phyloP scores from a whole-genome alignment of 1,284 basidiomycete species.

The Pseudozyma hubeiensis region DNA sequence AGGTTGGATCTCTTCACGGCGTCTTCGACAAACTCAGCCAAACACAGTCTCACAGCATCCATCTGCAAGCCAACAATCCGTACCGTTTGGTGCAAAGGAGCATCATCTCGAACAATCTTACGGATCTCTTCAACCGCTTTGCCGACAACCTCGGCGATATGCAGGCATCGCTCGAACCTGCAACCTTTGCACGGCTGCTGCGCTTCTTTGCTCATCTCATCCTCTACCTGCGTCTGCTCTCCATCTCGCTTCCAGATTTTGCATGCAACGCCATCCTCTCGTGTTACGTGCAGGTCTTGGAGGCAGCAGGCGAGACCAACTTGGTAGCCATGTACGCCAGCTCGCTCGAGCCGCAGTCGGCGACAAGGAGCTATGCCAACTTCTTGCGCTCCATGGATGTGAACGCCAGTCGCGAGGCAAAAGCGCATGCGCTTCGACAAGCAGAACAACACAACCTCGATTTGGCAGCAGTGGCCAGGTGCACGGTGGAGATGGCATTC shows the following conservation, averaged over 20 bases:
- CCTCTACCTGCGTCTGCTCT: constrained; percentile 86
- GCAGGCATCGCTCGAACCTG: constrained; percentile 44
- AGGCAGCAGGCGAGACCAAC: constrained; percentile 77
- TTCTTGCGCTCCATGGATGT: constrained; percentile 84
- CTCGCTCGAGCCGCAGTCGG: constrained; percentile 85
- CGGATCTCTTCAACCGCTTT: constrained; percentile 66
- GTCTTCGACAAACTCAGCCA: constrained; percentile 64
- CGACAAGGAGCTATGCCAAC: constrained; percentile 89
- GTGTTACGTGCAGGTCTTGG: constrained; percentile 87
- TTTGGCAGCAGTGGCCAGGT: constrained; percentile 81
- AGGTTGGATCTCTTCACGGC: constrained; percentile 40
- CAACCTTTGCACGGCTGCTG: constrained; percentile 69
- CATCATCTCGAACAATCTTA: constrained; percentile 82
- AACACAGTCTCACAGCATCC: constrained; percentile 51
- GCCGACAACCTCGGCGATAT: constrained; percentile 58
- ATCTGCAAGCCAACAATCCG: constrained; percentile 76
- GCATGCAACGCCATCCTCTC: constrained; percentile 83
- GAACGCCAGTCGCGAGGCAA: constrained; percentile 76
- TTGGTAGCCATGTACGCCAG: constrained; percentile 94
- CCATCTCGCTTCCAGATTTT: constrained; percentile 71
- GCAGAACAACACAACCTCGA: constrained; percentile 87
- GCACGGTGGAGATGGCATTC: constrained; percentile 78
- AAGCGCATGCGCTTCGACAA: constrained; percentile 79
- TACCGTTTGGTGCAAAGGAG: constrained; percentile 87
- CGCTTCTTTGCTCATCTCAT: constrained; percentile 97